These are phyloP conservation scores for Salisapilia sapeloensis DNA, from an alignment of 352 stramenopile genomes.

Conservation along the genomic window DNA sequence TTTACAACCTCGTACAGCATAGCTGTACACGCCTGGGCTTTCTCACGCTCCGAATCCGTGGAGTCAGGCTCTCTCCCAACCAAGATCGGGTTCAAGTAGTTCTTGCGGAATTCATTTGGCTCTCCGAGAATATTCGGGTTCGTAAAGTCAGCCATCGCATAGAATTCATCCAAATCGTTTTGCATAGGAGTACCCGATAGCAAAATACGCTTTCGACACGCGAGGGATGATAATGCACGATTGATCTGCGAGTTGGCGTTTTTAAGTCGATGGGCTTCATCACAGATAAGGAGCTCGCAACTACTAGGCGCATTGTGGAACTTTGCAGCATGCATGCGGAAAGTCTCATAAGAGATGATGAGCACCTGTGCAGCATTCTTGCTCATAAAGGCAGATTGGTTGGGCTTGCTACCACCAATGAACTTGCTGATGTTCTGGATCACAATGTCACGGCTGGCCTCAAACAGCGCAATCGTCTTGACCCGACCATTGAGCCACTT, in stretches of 20 bases:
- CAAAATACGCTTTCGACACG: slow-evolving; percentile 86
- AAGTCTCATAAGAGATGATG: slow-evolving; percentile 85
- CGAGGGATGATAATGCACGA: slow-evolving; percentile 52
- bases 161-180: slow-evolving; percentile 98
- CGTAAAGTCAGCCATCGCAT: slow-evolving; percentile 91
- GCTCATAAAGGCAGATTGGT: slow-evolving; percentile 12
- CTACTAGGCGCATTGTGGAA: slow-evolving; percentile 72
- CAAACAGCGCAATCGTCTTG: slow-evolving; percentile 69
- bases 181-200: slow-evolving; percentile 97
- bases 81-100: slow-evolving; percentile 83
- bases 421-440: slow-evolving; percentile 74
- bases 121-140: slow-evolving; percentile 73
- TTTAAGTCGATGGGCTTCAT: slow-evolving; percentile 98
- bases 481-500: slow-evolving; percentile 76
- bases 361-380: slow-evolving; percentile 46
- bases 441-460: slow-evolving; percentile 64
- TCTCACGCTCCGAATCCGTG: slow-evolving; percentile 56
- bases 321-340: slow-evolving; percentile 84
- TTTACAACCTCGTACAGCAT: slow-evolving; percentile 95
- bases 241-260: slow-evolving; percentile 93
- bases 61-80: slow-evolving; percentile 81
- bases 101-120: slow-evolving; percentile 85
- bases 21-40: slow-evolving; percentile 79
- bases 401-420: slow-evolving; percentile 59
- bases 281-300: slow-evolving; percentile 96